These are phyloP conservation scores for Boletus coccyginus DNA, from an alignment of 768 basidiomycete species.

Conservation along the genomic window DNA sequence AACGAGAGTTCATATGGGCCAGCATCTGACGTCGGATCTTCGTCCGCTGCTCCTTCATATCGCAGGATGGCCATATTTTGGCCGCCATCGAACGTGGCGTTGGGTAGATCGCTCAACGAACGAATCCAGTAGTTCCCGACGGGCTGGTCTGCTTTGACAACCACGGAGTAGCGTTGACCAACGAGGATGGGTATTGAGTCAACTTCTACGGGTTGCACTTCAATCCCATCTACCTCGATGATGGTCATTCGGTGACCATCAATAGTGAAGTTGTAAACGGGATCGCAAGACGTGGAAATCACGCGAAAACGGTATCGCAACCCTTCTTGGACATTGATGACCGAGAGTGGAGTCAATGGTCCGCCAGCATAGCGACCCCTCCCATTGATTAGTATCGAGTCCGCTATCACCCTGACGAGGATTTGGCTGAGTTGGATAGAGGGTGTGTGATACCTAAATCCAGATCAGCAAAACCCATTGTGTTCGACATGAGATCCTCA, in stretches of 20 bases:
- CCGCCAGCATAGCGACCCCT: conserved; percentile 4
- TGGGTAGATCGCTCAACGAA: conserved; percentile 25
- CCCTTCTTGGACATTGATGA: neutral
- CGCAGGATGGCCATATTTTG: conserved; percentile 5
- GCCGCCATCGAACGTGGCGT: neutral
- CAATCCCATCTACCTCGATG: conserved; percentile 5
- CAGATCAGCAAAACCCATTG: neutral
- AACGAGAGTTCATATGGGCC: neutral
- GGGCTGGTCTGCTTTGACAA: conserved; percentile 43
- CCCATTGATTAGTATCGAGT: conserved; percentile 5
- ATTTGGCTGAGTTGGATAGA: neutral
- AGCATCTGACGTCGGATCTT: neutral
- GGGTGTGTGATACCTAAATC: conserved; percentile 3
- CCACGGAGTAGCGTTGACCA: conserved; percentile 10
- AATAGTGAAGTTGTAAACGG: conserved; percentile 1
- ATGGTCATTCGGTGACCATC: conserved; percentile 8
- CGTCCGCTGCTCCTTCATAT: neutral
- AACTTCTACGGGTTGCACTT: neutral
- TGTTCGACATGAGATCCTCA: neutral
- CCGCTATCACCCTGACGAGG: neutral
- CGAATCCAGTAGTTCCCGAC: conserved; percentile 55
- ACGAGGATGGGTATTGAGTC: neutral
- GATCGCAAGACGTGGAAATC: neutral
- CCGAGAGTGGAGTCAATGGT: conserved; percentile 1
- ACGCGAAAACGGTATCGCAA: conserved; percentile 5